Percentiles rank a stretch among this genome's conserved stretches.
Conservation (phyloP, 1,284 basidiomycete species). For the Cystobasidium pallidum region DNA sequence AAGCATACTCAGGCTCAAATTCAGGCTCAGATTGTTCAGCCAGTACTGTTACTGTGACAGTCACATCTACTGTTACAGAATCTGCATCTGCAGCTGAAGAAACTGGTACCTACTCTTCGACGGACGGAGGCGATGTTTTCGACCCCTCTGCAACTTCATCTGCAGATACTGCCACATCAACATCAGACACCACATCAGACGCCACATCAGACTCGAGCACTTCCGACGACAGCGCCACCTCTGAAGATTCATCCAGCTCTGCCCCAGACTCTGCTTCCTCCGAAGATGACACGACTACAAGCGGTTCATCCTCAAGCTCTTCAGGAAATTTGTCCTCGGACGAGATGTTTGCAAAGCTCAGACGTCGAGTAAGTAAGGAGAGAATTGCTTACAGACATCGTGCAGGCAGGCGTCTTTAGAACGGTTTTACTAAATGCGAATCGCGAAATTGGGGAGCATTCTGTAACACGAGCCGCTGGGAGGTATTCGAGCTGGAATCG, state of each 20-base stretch:
- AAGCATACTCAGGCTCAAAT: not conserved
- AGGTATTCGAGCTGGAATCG: slow-evolving; percentile 13
- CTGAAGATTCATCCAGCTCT: not conserved
- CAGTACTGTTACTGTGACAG: slow-evolving; percentile 7
- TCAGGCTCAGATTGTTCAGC: not conserved
- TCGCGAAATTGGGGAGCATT: too few species aligned
- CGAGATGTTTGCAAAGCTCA: slow-evolving; percentile 9
- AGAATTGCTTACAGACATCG: not conserved
- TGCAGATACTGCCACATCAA: not conserved
- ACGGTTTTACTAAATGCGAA: too few species aligned
- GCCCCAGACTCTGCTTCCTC: not conserved
- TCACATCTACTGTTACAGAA: not conserved
- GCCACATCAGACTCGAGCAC: not conserved
- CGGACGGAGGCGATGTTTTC: not conserved
- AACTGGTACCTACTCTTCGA: not conserved
- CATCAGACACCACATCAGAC: slow-evolving; percentile 1
- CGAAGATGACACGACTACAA: not conserved
- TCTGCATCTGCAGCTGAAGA: slow-evolving; percentile 3
- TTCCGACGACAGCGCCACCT: not conserved
- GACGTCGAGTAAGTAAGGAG: slow-evolving; percentile 8
- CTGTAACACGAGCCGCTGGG: too few species aligned
- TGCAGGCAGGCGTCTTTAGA: not conserved
- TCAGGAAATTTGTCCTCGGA: not conserved
- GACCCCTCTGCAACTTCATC: slow-evolving; percentile 11
- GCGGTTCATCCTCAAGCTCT: not conserved